phyloP scores from a whole-genome alignment of 2,329 filamentous ascomycete genomes.

The Aquanectria penicillioides region DNA sequence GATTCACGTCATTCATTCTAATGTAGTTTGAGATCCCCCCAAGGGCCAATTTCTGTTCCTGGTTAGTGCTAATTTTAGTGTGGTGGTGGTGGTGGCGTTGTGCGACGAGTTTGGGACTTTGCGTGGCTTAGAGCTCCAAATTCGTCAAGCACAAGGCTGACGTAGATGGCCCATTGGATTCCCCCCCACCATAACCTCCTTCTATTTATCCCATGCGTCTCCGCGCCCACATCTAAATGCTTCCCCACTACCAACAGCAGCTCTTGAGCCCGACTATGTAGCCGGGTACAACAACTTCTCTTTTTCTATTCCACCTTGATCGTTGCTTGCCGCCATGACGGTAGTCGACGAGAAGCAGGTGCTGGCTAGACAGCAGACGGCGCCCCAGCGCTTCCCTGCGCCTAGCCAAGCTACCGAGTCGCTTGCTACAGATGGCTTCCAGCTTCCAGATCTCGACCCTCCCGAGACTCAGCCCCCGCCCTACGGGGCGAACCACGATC shows the following conservation, averaged over 20 bases:
- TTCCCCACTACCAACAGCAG: not conserved
- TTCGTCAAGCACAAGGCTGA: not conserved
- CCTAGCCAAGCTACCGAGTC: slow-evolving; percentile 38
- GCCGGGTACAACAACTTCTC: not conserved
- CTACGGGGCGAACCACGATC: slow-evolving; percentile 67
- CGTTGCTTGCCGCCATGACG: slow-evolving; percentile 35
- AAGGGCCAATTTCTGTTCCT: not conserved
- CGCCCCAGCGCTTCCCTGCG: slow-evolving; percentile 22
- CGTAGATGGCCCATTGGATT: not conserved
- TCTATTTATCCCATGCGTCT: not conserved
- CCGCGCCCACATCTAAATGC: not conserved
- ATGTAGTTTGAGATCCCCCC: not conserved
- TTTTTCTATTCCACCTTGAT: not conserved
- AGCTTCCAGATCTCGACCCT: slow-evolving; percentile 53
- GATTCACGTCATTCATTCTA: too few relatives aligned
- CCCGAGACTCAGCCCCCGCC: slow-evolving; percentile 61
- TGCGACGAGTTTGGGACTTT: not conserved
- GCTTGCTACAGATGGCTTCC: slow-evolving; percentile 51
- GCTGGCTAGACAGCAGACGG: slow-evolving; percentile 33
- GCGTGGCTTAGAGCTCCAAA: not conserved
- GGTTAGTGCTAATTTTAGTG: slow-evolving; percentile 8
- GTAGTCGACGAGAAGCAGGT: slow-evolving; percentile 41
- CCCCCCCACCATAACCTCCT: slow-evolving; percentile 6
- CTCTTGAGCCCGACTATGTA: slow-evolving; percentile 11
- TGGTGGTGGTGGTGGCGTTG: not conserved